Base-by-base conservation (phyloP, 1,284 basidiomycete species). In the Ceratobasidium sp. region DNA sequence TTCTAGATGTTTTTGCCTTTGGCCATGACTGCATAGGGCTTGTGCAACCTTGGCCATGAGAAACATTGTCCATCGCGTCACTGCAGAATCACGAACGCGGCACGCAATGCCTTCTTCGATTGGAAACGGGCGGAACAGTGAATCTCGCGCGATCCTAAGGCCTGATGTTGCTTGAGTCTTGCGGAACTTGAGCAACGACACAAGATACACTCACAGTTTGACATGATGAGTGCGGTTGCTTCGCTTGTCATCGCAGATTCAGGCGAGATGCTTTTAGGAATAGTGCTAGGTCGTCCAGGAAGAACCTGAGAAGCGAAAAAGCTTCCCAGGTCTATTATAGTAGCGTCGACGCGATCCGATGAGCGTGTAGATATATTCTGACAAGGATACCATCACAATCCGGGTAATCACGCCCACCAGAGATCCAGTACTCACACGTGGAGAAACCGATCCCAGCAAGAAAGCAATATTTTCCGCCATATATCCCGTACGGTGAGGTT, bases 21-120 rank as follows among this genome's bases (percentile, higher is more conserved):
- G 49, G 18, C 49, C 49, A 50, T 41, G 28, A 14, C 43, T n/a
- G 6, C 41, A 30, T 1, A 69, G 6, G 9, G 47, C 32, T 23
- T 66, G 47, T 5, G 21, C 18, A 18, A 66, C 35, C 23, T 54
- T 50, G 50, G 63, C 63, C 16, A 46, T 49, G 21, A 66, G 30
- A 30, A 41, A 66, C n/a, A 66, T 18, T 11, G 63, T 7, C 63
- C 63, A 66, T 11, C 47, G 32, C 18, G 30, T 66, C 30, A 66
- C 3, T 5, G 4, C 35, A 9, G 63, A 66, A n/a, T 21, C 32
- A 3, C 30, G 9, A 21, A 16, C 16, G 4, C 49, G 44, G 32
- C 35, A 32, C 13, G 26, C n/a, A 5, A 66, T 23, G 7, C 30
- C 28, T 1, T 28, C 63, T 43, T 52, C 47, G 49, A 66, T 28